phyloP scores from a whole-genome alignment of 2,329 filamentous ascomycete species.

The Pseudocercospora ulei region DNA sequence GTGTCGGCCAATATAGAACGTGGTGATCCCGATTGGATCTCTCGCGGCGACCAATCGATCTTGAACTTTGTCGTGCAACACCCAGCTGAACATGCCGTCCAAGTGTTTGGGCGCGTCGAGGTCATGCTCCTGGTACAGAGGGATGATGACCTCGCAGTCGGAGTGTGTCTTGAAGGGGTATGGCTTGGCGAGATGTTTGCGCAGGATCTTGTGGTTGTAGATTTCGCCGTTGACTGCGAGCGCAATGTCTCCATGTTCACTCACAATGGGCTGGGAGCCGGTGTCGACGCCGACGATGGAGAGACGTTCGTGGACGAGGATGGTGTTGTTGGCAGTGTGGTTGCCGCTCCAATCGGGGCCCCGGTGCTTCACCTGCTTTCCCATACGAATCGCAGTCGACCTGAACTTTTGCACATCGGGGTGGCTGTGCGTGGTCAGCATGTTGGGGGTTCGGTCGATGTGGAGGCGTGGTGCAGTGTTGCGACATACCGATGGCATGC shows the following conservation, averaged over 20 bases:
- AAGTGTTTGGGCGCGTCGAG: constrained; percentile 85
- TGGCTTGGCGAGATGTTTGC: constrained; percentile 70
- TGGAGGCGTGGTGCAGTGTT: constrained; percentile 14
- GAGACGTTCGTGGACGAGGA: constrained; percentile 93
- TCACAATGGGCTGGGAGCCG: constrained; percentile 90
- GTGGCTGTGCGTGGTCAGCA: constrained; percentile 46
- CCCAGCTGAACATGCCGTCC: constrained; percentile 99
- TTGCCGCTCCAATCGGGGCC: constrained; percentile 96
- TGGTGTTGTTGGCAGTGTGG: constrained; percentile 80
- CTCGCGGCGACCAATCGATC: constrained; percentile 88
- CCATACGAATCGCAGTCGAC: constrained; percentile 82
- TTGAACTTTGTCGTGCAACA: constrained; percentile 89
- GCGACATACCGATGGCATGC: constrained; percentile 75
- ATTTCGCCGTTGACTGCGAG: constrained; percentile 99
- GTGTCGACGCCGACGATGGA: constrained; percentile 96
- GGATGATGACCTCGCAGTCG: constrained; percentile 98
- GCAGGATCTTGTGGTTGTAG: constrained; percentile 95
- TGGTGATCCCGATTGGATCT: constrained; percentile 94
- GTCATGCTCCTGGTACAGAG: constrained; percentile 86
- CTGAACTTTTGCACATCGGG: constrained; percentile 95
- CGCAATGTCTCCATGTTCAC: constrained; percentile 75
- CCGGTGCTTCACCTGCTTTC: constrained; percentile 92
- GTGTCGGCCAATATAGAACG: constrained; percentile 87
- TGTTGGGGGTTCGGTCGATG: constrained; percentile 9
- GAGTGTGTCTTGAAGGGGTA: constrained; percentile 99